phyloP scores from a whole-genome alignment of 805 yeast genomes.

The Metschnikowia cubensis region DNA sequence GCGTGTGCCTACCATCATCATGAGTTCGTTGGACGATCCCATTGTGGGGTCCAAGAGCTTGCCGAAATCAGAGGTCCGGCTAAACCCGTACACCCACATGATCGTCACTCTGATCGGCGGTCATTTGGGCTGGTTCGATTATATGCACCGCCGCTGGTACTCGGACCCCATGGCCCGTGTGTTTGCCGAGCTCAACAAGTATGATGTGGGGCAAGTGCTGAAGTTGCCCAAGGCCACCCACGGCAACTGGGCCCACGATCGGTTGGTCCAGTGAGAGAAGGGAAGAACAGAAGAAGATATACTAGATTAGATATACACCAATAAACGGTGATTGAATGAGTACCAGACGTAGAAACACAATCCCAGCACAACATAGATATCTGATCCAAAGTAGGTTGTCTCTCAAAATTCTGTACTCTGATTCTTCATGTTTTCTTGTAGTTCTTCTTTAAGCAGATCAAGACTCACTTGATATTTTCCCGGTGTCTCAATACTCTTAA shows the following conservation, averaged over 20 bases:
- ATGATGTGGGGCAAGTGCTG: slow-evolving; percentile 19
- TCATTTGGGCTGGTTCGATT: slow-evolving; percentile 53
- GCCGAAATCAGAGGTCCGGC: slow-evolving; percentile 46
- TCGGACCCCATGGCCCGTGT: slow-evolving; percentile 33
- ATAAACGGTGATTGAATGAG: no score
- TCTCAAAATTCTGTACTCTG: no score
- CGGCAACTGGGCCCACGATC: slow-evolving; percentile 33
- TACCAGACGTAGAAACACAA: no score
- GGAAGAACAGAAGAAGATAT: no score
- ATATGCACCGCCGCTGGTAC: slow-evolving; percentile 35
- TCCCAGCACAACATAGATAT: no score
- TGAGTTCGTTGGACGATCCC: slow-evolving; percentile 67
- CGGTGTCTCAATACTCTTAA: no score
- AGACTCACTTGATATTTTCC: no score
- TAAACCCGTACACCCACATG: slow-evolving; percentile 57
- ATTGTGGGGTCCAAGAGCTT: slow-evolving; percentile 50
- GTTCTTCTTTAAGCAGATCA: no score
- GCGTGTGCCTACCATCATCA: slow-evolving; percentile 57
- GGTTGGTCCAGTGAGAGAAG: slow-evolving; percentile 17
- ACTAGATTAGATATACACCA: no score
- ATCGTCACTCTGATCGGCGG: slow-evolving; percentile 67
- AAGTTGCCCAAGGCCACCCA: slow-evolving; percentile 28
- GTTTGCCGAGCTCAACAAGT: slow-evolving; percentile 29
- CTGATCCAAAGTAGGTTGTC: no score
- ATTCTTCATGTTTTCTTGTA: no score